Evolutionary conservation across 805 yeast genomes (phyloP).

Genomic region (Kodamaea jinghongensis): DNA sequence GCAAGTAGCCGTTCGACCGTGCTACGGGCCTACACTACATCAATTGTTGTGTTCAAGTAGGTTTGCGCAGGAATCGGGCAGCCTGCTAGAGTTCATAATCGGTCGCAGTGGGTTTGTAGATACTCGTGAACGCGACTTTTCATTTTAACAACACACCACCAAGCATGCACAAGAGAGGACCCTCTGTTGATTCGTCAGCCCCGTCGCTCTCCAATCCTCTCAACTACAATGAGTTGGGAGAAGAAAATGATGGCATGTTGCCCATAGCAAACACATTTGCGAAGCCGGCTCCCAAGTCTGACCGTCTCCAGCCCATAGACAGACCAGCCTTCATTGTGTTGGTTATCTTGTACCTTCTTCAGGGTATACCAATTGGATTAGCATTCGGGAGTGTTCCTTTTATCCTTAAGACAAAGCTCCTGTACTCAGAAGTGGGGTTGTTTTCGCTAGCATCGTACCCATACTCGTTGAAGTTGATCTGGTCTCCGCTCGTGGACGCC

Average conservation of each 20-base stretch:
- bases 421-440: slow-evolving; percentile 86
- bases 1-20: no score
- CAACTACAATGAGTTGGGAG: slow-evolving; percentile 25
- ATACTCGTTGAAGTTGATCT: slow-evolving; percentile 82
- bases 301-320: slow-evolving; percentile 37
- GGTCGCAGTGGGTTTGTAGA: no score
- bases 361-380: slow-evolving; percentile 95
- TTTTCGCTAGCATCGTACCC: slow-evolving; percentile 94
- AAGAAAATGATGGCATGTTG: slow-evolving; percentile 36
- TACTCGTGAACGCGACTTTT: no score
- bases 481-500: slow-evolving; percentile 97
- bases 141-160: no score
- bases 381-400: slow-evolving; percentile 96
- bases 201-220: slow-evolving; percentile 14
- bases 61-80: no score
- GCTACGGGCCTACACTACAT: no score
- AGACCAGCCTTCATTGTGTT: slow-evolving; percentile 72
- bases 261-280: slow-evolving; percentile 20
- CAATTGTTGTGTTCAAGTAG: no score
- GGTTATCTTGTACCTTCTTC: slow-evolving; percentile 74
- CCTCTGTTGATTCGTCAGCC: slow-evolving; percentile 12
- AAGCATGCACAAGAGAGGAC: slow-evolving; percentile 24
- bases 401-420: slow-evolving; percentile 72
- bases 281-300: slow-evolving; percentile 1
- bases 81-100: no score